Percentiles rank a stretch among this genome's conserved stretches.
Conservation (phyloP, 2,329 filamentous ascomycete genomes). For the Thelonectria blattea region DNA sequence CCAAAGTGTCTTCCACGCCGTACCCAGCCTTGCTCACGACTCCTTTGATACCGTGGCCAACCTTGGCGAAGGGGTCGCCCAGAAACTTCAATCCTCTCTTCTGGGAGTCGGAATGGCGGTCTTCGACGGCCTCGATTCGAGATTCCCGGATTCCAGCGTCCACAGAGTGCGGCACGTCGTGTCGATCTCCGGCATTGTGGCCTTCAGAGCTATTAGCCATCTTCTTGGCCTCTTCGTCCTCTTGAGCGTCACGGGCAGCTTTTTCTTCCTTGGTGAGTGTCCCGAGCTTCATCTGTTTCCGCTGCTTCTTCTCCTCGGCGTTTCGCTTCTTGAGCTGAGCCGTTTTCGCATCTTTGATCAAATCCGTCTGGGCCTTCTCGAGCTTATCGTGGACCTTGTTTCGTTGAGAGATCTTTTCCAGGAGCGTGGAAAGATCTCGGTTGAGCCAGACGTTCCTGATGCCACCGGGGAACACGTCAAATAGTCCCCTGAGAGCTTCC, state of each 20-base stretch:
- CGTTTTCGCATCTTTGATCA: constrained; percentile 82
- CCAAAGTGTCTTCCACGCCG: constrained; percentile 59
- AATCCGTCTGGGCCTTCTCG: constrained; percentile 81
- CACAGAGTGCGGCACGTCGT: constrained; percentile 60
- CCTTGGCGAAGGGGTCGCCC: constrained; percentile 50
- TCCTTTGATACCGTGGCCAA: constrained; percentile 57
- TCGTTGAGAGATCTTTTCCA: constrained; percentile 81
- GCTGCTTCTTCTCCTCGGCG: constrained; percentile 68
- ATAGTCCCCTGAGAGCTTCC: constrained; percentile 81
- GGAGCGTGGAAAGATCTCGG: constrained; percentile 80
- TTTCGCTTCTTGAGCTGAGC: constrained; percentile 73
- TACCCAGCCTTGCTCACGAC: constrained; percentile 53
- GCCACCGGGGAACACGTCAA: constrained; percentile 95
- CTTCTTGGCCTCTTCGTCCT: constrained; percentile 56
- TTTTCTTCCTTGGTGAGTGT: constrained; percentile 58
- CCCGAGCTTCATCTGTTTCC: constrained; percentile 58
- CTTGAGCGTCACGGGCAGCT: constrained; percentile 51
- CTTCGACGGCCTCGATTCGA: constrained; percentile 26
- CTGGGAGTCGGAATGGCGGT: constrained; percentile 28
- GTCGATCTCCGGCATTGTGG: constrained; percentile 57
- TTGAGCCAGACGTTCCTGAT: constrained; percentile 98
- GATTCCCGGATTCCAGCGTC: constrained; percentile 53
- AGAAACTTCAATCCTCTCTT: constrained; percentile 40
- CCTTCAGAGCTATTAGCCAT: constrained; percentile 59
- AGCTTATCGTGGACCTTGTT: constrained; percentile 73